Conservation (phyloP, 768 basidiomycete genomes). For the Butyriboletus loyo region DNA sequence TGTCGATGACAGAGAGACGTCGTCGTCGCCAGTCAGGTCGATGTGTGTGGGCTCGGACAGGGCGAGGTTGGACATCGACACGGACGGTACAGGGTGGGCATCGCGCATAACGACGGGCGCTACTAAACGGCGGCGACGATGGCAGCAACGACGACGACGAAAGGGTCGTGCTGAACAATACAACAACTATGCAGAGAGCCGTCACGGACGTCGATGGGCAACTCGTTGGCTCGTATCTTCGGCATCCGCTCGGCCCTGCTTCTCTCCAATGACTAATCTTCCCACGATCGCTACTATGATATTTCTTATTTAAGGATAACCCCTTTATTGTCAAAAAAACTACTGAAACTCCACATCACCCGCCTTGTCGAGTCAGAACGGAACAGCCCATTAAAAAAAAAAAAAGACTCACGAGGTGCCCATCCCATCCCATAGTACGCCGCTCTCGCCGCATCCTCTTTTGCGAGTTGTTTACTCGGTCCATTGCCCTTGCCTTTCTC, state of each 20-base stretch:
- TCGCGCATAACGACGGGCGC: slow-evolving; percentile 24
- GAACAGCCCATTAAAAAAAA: not conserved
- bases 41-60: slow-evolving; percentile 53
- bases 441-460: slow-evolving; percentile 71
- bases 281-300: slow-evolving; percentile 13
- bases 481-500: slow-evolving; percentile 64
- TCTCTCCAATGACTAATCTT: slow-evolving; percentile 26
- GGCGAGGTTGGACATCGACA: slow-evolving; percentile 35
- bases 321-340: not conserved
- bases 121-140: not conserved
- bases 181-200: slow-evolving; percentile 17
- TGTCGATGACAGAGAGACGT: slow-evolving; percentile 35
- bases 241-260: slow-evolving; percentile 24
- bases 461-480: slow-evolving; percentile 69
- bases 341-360: slow-evolving; percentile 5
- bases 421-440: slow-evolving; percentile 78
- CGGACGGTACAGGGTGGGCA: slow-evolving; percentile 28
- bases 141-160: not conserved
- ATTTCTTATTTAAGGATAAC: slow-evolving; percentile 22
- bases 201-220: slow-evolving; percentile 11
- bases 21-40: slow-evolving; percentile 71
- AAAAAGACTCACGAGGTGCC: slow-evolving; percentile 42
- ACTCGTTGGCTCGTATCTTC: slow-evolving; percentile 23
- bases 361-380: slow-evolving; percentile 11
- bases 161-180: not conserved